phyloP scores from a whole-genome alignment of 2,329 filamentous ascomycete genomes.

The Talaromyces pinophilus region DNA sequence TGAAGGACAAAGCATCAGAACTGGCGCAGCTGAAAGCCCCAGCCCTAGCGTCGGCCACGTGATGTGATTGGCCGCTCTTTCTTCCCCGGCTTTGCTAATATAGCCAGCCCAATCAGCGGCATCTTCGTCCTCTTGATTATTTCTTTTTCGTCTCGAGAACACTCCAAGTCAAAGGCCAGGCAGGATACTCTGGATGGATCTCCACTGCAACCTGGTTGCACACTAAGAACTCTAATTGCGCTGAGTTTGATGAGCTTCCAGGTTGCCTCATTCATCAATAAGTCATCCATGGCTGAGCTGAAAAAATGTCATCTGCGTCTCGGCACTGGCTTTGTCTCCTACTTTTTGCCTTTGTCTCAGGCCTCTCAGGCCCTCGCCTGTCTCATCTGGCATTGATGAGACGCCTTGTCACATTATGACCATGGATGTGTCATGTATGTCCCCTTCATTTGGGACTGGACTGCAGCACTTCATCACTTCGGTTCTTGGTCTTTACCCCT shows the following conservation, averaged over 20 bases:
- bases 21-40: constrained; percentile 15
- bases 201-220: not conserved
- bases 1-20: not conserved
- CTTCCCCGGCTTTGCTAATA: constrained; percentile 4
- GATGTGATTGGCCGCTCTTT: not conserved
- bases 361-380: not conserved
- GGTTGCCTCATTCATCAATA: not conserved
- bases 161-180: not conserved
- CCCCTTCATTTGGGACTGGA: not conserved
- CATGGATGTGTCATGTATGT: not conserved
- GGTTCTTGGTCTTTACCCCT: not conserved
- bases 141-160: not conserved
- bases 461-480: not conserved
- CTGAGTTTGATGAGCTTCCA: not conserved
- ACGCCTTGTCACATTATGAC: not conserved
- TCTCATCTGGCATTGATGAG: not conserved
- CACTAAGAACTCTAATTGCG: constrained; percentile 15
- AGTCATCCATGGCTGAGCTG: constrained; percentile 16
- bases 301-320: constrained; percentile 2
- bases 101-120: constrained; percentile 1
- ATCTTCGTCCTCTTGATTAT: not conserved
- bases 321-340: constrained; percentile 4
- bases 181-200: not conserved
- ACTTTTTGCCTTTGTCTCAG: constrained; percentile 1
- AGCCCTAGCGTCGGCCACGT: not conserved